phyloP scores from a whole-genome alignment of 2,329 filamentous ascomycete genomes.

The Curvularia sp. region DNA sequence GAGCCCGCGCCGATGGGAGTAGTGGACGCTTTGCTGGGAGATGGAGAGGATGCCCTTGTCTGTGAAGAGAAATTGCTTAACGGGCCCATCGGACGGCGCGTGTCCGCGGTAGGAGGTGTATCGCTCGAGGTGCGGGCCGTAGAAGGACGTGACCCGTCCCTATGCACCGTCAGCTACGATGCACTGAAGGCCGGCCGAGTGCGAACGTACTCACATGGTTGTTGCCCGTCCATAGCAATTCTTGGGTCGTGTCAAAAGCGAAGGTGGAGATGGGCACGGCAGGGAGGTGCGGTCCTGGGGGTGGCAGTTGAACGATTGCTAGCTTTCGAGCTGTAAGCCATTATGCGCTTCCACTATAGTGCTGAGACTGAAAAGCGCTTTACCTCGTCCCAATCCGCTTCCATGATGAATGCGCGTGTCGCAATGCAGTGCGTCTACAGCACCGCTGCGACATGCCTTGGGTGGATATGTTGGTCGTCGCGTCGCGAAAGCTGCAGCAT shows the following conservation, averaged over 20 bases:
- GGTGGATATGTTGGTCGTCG: slow-evolving; percentile 25
- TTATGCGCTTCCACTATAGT: slow-evolving; percentile 6
- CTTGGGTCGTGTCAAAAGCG: slow-evolving; percentile 87
- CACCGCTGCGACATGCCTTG: slow-evolving; percentile 40
- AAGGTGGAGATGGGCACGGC: slow-evolving; percentile 78
- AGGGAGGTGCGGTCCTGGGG: slow-evolving; percentile 71
- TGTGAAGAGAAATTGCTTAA: slow-evolving; percentile 89
- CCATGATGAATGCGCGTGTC: slow-evolving; percentile 52
- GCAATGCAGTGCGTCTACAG: slow-evolving; percentile 24
- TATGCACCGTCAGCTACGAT: slow-evolving; percentile 50
- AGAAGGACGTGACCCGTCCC: slow-evolving; percentile 90
- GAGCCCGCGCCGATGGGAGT: slow-evolving; percentile 81
- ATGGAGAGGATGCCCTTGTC: slow-evolving; percentile 90
- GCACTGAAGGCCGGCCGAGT: slow-evolving; percentile 2
- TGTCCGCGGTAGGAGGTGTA: slow-evolving; percentile 93
- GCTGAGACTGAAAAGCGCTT: neutral
- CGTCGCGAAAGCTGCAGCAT: slow-evolving; percentile 26
- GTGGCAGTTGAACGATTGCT: slow-evolving; percentile 80
- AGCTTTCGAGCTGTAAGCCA: slow-evolving; percentile 62
- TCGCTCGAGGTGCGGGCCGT: slow-evolving; percentile 80
- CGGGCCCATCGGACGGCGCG: slow-evolving; percentile 71
- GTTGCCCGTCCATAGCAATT: slow-evolving; percentile 92
- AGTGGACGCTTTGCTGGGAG: slow-evolving; percentile 83
- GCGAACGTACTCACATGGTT: slow-evolving; percentile 71
- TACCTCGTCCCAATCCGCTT: slow-evolving; percentile 62